phyloP scores from a whole-genome alignment of 2,329 filamentous ascomycete species.

The Xylariales sp. region DNA sequence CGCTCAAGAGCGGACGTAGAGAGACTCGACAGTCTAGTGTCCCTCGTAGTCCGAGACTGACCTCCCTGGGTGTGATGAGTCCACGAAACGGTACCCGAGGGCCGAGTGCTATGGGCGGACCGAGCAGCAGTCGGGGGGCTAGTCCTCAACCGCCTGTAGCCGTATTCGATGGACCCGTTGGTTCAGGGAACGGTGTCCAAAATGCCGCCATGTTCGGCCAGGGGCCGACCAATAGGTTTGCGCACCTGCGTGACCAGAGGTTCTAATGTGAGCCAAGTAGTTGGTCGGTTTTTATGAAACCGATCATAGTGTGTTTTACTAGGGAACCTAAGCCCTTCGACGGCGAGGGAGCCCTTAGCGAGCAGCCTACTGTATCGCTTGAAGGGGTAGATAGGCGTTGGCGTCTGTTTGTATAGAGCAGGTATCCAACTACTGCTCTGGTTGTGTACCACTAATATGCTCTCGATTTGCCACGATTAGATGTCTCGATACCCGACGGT shows the following conservation, averaged over 20 bases:
- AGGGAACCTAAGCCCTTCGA: background rate
- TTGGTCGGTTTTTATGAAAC: background rate
- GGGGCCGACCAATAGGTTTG: constrained; percentile 48
- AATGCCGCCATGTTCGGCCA: constrained; percentile 45
- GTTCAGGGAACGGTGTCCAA: constrained; percentile 49
- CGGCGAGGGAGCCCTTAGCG: background rate
- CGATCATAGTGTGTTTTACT: constrained; percentile 2
- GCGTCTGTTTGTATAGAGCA: constrained; percentile 6
- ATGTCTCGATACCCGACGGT: constrained; percentile 13
- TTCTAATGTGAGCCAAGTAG: constrained; percentile 13
- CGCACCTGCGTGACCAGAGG: constrained; percentile 54
- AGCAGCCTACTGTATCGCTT: background rate
- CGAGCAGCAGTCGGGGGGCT: constrained; percentile 48
- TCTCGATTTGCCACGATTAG: background rate
- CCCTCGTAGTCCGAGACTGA: constrained; percentile 66
- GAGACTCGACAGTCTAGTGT: constrained; percentile 68
- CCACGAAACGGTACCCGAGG: constrained; percentile 53
- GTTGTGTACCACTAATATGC: constrained; percentile 12
- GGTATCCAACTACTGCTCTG: background rate
- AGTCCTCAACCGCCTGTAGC: constrained; percentile 36
- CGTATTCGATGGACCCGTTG: constrained; percentile 20
- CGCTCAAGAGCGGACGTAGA: constrained; percentile 61
- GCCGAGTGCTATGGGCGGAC: constrained; percentile 50
- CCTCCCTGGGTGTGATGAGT: constrained; percentile 60
- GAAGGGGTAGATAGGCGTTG: background rate